Conservation (phyloP, 1,284 basidiomycete species). For the Moniliophthora roreri region DNA sequence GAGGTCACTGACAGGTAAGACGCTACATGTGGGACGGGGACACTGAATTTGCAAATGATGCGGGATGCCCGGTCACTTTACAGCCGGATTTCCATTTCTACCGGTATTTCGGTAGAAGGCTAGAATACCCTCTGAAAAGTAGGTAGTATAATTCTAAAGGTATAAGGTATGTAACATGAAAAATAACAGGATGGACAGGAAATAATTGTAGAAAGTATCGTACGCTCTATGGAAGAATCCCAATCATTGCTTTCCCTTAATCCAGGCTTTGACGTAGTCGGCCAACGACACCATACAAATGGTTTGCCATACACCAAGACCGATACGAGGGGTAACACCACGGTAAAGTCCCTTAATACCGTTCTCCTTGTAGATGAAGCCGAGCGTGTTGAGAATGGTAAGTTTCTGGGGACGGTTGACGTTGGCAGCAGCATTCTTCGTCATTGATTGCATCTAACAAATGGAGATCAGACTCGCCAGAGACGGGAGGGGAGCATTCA, state of each 20-base stretch:
- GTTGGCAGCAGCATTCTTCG: constrained; percentile 72
- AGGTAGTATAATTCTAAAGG: too few relatives aligned
- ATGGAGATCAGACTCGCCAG: constrained; percentile 7
- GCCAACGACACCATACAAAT: constrained; percentile 98
- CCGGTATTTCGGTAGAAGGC: too few relatives aligned
- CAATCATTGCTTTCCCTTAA: constrained; percentile 17
- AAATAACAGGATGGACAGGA: neutral
- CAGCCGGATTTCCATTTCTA: too few relatives aligned
- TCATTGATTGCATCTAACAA: constrained; percentile 97
- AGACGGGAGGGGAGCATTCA: neutral
- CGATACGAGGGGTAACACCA: constrained; percentile 96
- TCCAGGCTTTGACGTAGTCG: constrained; percentile 89
- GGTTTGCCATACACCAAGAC: constrained; percentile 95
- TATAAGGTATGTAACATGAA: too few relatives aligned
- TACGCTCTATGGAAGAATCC: neutral
- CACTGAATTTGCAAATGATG: too few relatives aligned
- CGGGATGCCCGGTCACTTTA: too few relatives aligned
- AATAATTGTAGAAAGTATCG: constrained; percentile 1
- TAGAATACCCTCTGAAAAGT: too few relatives aligned
- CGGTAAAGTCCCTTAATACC: constrained; percentile 97
- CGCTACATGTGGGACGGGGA: neutral
- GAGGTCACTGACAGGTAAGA: neutral
- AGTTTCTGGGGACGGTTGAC: constrained; percentile 85
- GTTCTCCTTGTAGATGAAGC: constrained; percentile 95
- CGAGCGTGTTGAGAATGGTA: constrained; percentile 89